These are phyloP conservation scores for Neurospora sp. DNA, from an alignment of 495 filamentous ascomycete species.

Conservation along the genomic window DNA sequence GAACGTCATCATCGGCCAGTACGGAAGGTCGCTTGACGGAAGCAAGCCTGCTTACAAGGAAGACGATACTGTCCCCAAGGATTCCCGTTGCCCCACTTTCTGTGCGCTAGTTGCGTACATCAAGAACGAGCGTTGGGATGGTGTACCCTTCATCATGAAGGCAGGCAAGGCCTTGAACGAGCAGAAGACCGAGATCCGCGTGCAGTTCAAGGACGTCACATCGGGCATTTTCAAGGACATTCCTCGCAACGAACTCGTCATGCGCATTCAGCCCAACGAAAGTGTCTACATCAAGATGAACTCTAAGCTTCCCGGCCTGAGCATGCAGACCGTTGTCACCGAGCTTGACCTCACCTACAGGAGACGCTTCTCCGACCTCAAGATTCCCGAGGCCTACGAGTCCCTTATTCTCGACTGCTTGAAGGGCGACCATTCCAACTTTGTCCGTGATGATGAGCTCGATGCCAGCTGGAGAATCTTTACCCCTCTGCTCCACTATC, in stretches of 20 bases:
- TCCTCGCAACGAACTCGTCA: conserved; percentile 97
- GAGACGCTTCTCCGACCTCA: conserved; percentile 95
- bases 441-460: conserved; percentile 96
- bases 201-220: conserved; percentile 98
- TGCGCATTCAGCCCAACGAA: conserved; percentile 98
- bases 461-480: conserved; percentile 99
- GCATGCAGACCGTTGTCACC: conserved; percentile 99
- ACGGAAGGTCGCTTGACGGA: conserved; percentile 91
- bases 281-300: conserved; percentile 99
- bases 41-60: conserved; percentile 98
- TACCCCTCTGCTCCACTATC: conserved; percentile 91
- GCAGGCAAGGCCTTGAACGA: conserved; percentile 98
- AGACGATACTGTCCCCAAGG: conserved; percentile 96
- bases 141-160: conserved; percentile 98
- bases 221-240: conserved; percentile 99
- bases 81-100: conserved; percentile 95
- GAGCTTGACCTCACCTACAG: conserved; percentile 98
- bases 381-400: conserved; percentile 99
- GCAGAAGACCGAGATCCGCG: conserved; percentile 99
- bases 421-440: conserved; percentile 99
- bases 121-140: conserved; percentile 99
- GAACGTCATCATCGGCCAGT: conserved; percentile 99
- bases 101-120: conserved; percentile 94
- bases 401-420: conserved; percentile 93
- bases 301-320: conserved; percentile 95